Evolutionary conservation across 805 yeast genomes (phyloP).

Genomic region (Suhomyces sp.): DNA sequence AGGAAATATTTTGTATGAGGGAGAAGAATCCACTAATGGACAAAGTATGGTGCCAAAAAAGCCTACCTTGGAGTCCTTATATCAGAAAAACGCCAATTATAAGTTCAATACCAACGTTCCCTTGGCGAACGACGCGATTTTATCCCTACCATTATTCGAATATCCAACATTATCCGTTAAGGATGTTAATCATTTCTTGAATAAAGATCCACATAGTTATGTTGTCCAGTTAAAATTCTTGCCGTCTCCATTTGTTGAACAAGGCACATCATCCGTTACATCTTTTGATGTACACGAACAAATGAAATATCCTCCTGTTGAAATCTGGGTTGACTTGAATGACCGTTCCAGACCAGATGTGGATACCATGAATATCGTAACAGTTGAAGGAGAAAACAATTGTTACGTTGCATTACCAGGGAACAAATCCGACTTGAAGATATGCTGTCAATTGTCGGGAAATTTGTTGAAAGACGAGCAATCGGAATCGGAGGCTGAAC

Average conservation of each 20-base stretch:
- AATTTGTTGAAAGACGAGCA: slow-evolving; percentile 23
- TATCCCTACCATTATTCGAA: slow-evolving; percentile 28
- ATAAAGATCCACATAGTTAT: slow-evolving; percentile 24
- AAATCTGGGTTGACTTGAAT: slow-evolving; percentile 51
- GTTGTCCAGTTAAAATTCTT: slow-evolving; percentile 45
- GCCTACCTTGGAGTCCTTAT: slow-evolving; percentile 4
- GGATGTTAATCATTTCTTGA: slow-evolving; percentile 23
- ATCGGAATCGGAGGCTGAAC: neutral
- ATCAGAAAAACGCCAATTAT: slow-evolving; percentile 9
- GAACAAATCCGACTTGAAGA: slow-evolving; percentile 42
- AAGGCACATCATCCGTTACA: neutral
- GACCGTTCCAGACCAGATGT: slow-evolving; percentile 36
- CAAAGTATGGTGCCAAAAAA: slow-evolving; percentile 8
- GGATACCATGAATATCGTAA: slow-evolving; percentile 40
- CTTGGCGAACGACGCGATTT: slow-evolving; percentile 29
- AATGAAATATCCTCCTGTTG: slow-evolving; percentile 51
- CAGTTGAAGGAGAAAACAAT: slow-evolving; percentile 47
- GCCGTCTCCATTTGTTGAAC: slow-evolving; percentile 39
- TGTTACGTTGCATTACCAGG: slow-evolving; percentile 44
- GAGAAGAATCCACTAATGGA: slow-evolving; percentile 6
- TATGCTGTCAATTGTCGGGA: slow-evolving; percentile 40
- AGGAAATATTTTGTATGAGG: slow-evolving; percentile 38
- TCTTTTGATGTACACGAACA: slow-evolving; percentile 13
- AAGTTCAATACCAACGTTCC: slow-evolving; percentile 37
- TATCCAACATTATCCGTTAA: slow-evolving; percentile 11